Evolutionary conservation across 2,329 filamentous ascomycete species (phyloP).

Genomic region (Ceratocystis papillata): DNA sequence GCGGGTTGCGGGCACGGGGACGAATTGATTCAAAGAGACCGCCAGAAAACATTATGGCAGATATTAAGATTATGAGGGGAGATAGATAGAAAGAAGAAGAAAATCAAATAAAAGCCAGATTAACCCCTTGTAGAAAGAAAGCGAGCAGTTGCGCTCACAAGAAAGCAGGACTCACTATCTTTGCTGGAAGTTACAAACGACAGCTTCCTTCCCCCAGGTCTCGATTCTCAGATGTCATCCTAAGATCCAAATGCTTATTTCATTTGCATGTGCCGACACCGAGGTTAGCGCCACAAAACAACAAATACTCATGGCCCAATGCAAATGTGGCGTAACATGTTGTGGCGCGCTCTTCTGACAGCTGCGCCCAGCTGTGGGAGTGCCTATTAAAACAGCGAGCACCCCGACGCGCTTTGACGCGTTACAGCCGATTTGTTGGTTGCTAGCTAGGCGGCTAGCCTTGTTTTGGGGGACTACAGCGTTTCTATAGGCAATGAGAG

Average conservation of each 20-base stretch:
- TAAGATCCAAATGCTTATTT: background rate
- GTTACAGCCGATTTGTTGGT: background rate
- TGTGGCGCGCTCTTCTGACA: background rate
- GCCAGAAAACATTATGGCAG: slow-evolving; percentile 21
- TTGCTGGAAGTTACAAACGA: background rate
- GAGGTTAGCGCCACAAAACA: slow-evolving; percentile 22
- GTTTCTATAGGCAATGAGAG: too few relatives aligned
- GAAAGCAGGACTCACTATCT: background rate
- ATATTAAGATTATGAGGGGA: background rate
- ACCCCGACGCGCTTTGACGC: slow-evolving; percentile 4
- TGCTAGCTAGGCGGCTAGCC: slow-evolving; percentile 3
- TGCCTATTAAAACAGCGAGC: background rate
- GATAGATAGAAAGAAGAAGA: background rate
- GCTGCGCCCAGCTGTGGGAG: background rate
- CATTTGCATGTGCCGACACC: slow-evolving; percentile 23
- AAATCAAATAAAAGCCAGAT: background rate
- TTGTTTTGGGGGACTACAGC: slow-evolving; percentile 3
- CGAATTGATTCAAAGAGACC: slow-evolving; percentile 24
- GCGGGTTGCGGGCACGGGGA: slow-evolving; percentile 38
- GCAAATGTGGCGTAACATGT: background rate
- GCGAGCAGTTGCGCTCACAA: background rate
- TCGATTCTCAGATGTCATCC: background rate
- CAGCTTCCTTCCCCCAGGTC: slow-evolving; percentile 1
- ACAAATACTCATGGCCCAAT: background rate
- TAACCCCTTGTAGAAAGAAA: background rate